Percentiles rank a stretch among this genome's conserved stretches.
Evolutionary conservation across 805 yeast species (phyloP).

Genomic region (Metschnikowia hibisci): DNA sequence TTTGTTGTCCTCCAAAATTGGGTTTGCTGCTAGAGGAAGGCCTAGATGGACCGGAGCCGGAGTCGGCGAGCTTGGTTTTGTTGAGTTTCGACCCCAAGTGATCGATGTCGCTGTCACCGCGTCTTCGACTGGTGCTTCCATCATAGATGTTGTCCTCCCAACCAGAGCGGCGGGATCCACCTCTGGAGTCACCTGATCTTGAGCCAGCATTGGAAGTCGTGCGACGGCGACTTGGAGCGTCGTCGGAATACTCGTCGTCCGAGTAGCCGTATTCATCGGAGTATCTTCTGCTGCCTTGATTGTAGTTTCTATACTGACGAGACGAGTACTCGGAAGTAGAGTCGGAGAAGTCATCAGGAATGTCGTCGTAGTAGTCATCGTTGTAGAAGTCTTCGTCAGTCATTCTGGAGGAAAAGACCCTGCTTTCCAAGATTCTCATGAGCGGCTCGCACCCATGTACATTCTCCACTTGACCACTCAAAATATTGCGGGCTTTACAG

Average conservation of each 20-base stretch:
- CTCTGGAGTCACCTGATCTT: constrained; percentile 9
- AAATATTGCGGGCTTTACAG: constrained; percentile 82
- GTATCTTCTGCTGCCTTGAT: constrained; percentile 21
- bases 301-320: constrained; percentile 18
- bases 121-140: constrained; percentile 27
- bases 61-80: constrained; percentile 25
- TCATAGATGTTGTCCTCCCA: constrained; percentile 93
- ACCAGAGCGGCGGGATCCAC: constrained; percentile 34
- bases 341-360: constrained; percentile 64
- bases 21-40: constrained; percentile 40
- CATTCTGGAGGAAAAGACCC: constrained; percentile 64
- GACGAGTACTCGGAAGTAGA: constrained; percentile 42
- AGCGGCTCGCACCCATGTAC: constrained; percentile 89
- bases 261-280: constrained; percentile 33
- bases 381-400: constrained; percentile 51
- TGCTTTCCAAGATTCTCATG: constrained; percentile 78
- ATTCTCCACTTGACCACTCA: constrained; percentile 84
- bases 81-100: constrained; percentile 32
- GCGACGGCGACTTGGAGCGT: constrained; percentile 25
- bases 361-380: constrained; percentile 65
- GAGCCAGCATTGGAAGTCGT: constrained; percentile 19
- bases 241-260: constrained; percentile 37
- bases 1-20: constrained; percentile 34
- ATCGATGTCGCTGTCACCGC: constrained; percentile 32
- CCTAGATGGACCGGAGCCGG: constrained; percentile 29